phyloP scores from a whole-genome alignment of 1,284 basidiomycete genomes.

The Pseudozyma thailandica region DNA sequence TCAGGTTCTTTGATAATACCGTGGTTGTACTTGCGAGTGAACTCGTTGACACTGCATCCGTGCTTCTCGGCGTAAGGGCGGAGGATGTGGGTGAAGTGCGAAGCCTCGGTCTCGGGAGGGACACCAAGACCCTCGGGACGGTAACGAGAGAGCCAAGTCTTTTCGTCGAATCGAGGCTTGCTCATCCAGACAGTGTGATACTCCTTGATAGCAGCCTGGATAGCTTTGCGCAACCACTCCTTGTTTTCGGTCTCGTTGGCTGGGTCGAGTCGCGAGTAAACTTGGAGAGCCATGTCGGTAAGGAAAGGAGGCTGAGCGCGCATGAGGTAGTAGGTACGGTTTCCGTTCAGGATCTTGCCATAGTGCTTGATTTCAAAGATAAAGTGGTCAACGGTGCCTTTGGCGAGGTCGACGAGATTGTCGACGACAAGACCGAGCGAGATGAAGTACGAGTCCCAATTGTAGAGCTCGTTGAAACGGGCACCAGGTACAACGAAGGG shows the following conservation, averaged over 20 bases:
- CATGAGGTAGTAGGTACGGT: slow-evolving; percentile 78
- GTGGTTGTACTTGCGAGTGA: slow-evolving; percentile 93
- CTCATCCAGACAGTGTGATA: slow-evolving; percentile 98
- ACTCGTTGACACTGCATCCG: slow-evolving; percentile 94
- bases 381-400: slow-evolving; percentile 97
- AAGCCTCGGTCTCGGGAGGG: slow-evolving; percentile 96
- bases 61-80: slow-evolving; percentile 93
- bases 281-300: slow-evolving; percentile 97
- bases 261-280: slow-evolving; percentile 93
- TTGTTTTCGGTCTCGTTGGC: slow-evolving; percentile 83
- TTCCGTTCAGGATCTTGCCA: slow-evolving; percentile 75
- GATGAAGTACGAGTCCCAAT: slow-evolving; percentile 81
- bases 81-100: slow-evolving; percentile 95
- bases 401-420: slow-evolving; percentile 90
- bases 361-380: slow-evolving; percentile 99
- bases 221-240: slow-evolving; percentile 90
- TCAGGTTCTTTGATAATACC: slow-evolving; percentile 84
- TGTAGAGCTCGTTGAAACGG: slow-evolving; percentile 90
- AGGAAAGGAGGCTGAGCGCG: slow-evolving; percentile 97
- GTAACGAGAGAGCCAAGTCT: slow-evolving; percentile 91
- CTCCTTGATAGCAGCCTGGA: slow-evolving; percentile 96
- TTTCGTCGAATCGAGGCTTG: slow-evolving; percentile 89
- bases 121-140: slow-evolving; percentile 94
- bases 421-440: slow-evolving; percentile 92
- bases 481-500: slow-evolving; percentile 96